A percentile compares a stretch with the other conserved stretches of the same genome.
Conservation (phyloP, 2,329 filamentous ascomycete species). For the Rugonectria rugulosa region DNA sequence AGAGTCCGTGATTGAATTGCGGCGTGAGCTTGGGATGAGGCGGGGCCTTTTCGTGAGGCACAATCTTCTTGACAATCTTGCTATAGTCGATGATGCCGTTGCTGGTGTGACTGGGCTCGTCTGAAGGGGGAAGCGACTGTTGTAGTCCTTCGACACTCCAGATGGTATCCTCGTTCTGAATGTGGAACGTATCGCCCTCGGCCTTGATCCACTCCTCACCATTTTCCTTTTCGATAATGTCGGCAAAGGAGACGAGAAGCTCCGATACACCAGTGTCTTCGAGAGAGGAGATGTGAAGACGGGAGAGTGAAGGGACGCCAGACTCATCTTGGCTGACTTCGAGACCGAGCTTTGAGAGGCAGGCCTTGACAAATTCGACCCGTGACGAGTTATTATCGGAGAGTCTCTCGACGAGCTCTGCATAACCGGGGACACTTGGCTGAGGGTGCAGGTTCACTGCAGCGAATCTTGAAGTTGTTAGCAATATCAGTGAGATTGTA, state of each 20-base stretch:
- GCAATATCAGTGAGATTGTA: neutral
- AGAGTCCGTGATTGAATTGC: conserved; percentile 84
- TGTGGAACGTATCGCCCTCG: conserved; percentile 82
- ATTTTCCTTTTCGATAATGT: conserved; percentile 71
- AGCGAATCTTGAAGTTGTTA: conserved; percentile 71
- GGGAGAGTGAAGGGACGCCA: conserved; percentile 80
- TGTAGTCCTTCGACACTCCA: conserved; percentile 66
- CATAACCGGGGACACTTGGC: conserved; percentile 72
- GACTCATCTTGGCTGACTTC: conserved; percentile 74
- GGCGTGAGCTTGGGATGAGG: conserved; percentile 79
- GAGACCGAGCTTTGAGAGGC: conserved; percentile 82
- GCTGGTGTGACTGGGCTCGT: conserved; percentile 38
- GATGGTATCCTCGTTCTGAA: conserved; percentile 71
- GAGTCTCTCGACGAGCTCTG: conserved; percentile 72
- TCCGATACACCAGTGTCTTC: conserved; percentile 70
- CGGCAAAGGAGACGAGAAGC: conserved; percentile 70
- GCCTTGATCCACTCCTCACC: conserved; percentile 77
- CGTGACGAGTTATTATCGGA: conserved; percentile 74
- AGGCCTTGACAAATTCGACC: conserved; percentile 78
- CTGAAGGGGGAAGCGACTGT: conserved; percentile 54
- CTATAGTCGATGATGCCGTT: conserved; percentile 76
- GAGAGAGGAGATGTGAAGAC: conserved; percentile 80
- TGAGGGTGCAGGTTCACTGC: conserved; percentile 77
- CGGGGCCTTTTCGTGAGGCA: conserved; percentile 72
- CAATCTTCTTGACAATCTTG: conserved; percentile 74